phyloP scores from a whole-genome alignment of 1,139 yeast genomes.

The Saccharomyces uvarum region DNA sequence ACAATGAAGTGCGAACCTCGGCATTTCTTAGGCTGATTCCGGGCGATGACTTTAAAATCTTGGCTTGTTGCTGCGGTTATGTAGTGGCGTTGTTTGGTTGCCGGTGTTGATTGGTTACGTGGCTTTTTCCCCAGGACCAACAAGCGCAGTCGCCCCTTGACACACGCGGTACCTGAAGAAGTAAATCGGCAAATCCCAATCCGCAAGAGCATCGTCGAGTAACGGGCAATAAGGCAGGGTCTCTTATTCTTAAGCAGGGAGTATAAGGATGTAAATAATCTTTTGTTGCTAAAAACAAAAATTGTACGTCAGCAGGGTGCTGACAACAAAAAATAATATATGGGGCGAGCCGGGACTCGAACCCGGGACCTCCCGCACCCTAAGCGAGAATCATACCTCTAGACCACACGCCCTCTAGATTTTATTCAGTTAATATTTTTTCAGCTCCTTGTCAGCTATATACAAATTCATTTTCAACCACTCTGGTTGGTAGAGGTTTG shows the following conservation, averaged over 20 bases:
- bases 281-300: not conserved
- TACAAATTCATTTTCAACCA: too few relatives aligned
- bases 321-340: conserved; percentile 8
- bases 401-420: conserved; percentile 33
- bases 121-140: not conserved
- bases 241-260: not conserved
- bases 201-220: not conserved
- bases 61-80: not conserved
- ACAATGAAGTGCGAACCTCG: not conserved
- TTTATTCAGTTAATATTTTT: not conserved
- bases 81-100: not conserved
- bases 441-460: too few relatives aligned
- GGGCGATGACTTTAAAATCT: not conserved
- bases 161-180: not conserved
- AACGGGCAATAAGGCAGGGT: not conserved
- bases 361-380: conserved; percentile 38
- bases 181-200: not conserved
- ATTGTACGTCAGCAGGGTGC: not conserved
- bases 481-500: too few relatives aligned
- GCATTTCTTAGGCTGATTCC: not conserved
- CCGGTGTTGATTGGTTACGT: not conserved
- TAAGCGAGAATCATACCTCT: conserved; percentile 36
- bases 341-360: conserved; percentile 36
- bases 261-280: not conserved
- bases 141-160: not conserved